Conservation (phyloP, 2,329 filamentous ascomycete species). For the Colletotrichum sp. region DNA sequence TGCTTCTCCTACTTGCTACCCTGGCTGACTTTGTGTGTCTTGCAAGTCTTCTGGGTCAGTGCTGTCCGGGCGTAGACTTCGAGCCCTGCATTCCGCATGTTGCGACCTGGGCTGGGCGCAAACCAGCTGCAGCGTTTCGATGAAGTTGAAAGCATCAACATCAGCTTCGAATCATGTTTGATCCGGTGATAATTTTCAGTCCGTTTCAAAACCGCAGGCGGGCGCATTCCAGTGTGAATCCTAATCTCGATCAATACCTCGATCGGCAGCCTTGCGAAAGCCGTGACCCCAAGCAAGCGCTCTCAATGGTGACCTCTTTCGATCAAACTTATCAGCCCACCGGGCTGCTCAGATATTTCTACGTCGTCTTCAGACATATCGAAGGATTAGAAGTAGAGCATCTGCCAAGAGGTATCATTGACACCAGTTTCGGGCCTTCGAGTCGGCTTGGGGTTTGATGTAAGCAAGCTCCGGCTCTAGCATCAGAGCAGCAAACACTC, state of each 20-base stretch:
- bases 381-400: not conserved
- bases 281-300: not conserved
- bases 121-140: not conserved
- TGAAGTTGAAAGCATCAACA: not conserved
- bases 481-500: not conserved
- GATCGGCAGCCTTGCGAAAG: not conserved
- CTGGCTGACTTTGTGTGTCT: not conserved
- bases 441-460: not conserved
- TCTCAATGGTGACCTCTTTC: not conserved
- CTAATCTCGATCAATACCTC: not conserved
- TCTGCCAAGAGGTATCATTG: not conserved
- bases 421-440: not conserved
- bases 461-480: not conserved
- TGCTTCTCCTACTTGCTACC: not conserved
- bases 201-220: not conserved
- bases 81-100: not conserved
- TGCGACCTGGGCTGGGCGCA: not conserved
- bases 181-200: not conserved
- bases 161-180: not conserved
- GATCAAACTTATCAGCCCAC: not conserved
- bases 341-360: not conserved
- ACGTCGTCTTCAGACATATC: not conserved
- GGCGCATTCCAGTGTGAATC: not conserved
- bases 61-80: not conserved
- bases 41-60: not conserved